These are phyloP conservation scores for Ceratobasidium sp. DNA, from an alignment of 1,284 basidiomycete genomes.

Conservation along the genomic window DNA sequence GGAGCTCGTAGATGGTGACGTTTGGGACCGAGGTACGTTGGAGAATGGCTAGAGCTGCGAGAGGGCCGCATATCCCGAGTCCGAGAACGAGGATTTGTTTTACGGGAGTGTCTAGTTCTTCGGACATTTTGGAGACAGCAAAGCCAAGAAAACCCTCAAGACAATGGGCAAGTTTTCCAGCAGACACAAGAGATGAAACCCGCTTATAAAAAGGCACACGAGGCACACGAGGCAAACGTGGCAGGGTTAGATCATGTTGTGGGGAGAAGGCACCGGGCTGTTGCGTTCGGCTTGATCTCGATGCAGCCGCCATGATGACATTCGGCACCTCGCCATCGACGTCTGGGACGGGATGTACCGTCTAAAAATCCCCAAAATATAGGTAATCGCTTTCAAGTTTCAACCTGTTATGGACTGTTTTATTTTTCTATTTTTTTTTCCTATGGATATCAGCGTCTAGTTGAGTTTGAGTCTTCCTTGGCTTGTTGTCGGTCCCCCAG, in stretches of 20 bases:
- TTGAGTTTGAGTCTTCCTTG: no score
- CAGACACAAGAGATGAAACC: no score
- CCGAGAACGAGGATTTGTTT: constrained; percentile 38
- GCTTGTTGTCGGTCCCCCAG: no score
- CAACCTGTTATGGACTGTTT: no score
- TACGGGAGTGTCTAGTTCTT: constrained; percentile 26
- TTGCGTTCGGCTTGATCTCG: constrained; percentile 2
- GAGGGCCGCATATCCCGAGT: constrained; percentile 36
- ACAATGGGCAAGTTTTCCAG: no score
- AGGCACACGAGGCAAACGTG: constrained; percentile 3
- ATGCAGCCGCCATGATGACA: constrained; percentile 8
- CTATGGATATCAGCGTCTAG: no score
- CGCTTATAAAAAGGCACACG: constrained; percentile 11
- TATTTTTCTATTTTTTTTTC: no score
- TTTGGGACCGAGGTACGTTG: constrained; percentile 30
- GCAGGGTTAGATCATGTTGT: constrained; percentile 15
- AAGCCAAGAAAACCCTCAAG: constrained; percentile 13
- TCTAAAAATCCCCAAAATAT: no score
- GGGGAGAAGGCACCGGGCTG: neutral
- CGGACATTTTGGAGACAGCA: constrained; percentile 1
- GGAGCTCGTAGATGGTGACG: constrained; percentile 42
- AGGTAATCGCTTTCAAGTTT: no score
- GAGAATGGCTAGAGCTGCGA: constrained; percentile 40
- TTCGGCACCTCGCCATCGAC: constrained; percentile 1
- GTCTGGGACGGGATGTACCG: no score